Base-by-base conservation (phyloP, 164 flowering plant species). In the Vitis labrusca region DNA sequence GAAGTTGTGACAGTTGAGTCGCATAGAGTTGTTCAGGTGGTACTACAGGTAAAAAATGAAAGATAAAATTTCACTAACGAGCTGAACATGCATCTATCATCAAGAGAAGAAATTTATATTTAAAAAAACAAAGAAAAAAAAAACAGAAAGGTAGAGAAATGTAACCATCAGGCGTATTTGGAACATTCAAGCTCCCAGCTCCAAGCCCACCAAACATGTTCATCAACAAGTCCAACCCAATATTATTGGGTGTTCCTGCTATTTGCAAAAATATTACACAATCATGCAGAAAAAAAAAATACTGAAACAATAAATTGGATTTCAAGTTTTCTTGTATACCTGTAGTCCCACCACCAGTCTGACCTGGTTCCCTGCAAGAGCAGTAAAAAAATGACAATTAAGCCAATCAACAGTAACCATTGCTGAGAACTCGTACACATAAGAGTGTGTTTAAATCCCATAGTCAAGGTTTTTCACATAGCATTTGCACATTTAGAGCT, bases 11-110 rank as follows among this genome's bases (percentile, higher is more conserved):
- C 49, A 95, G 83, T 71, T 95, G 97, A 19, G 93, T 88, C 9
- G 98, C 97, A 75, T 95, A 95, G 8, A 89, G 90, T 77, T 95
- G 82, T 72, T 95, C 99, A 0, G 97, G 97, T 17, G 98, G 98
- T 62, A 88, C 99, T 93, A 76, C 65, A 66, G 7, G 50, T n/a
- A 67, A 49, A 29, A 48, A 61, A 59, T 19, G 19, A 63, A 13
- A 11, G 27, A 51, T 47, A 65, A 16, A 67, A 16, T 13, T 15
- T 67, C n/a, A 81, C 67, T 51, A 5, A 23, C 17, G 8, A 13
- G 30, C 7, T n/a, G 64, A 58, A 14, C 44, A 37, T 61, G 15
- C 10, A 50, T 2, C 11, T 5, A 47, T 37, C 27, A 8, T 37
- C 5, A 16, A 68, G 58, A 55, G 14, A 6, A 15, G 29, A 62